A percentile compares a stretch with the other conserved stretches of the same genome.
Conservation (phyloP, 768 basidiomycete genomes). For the Macrolepiota albuminosa region DNA sequence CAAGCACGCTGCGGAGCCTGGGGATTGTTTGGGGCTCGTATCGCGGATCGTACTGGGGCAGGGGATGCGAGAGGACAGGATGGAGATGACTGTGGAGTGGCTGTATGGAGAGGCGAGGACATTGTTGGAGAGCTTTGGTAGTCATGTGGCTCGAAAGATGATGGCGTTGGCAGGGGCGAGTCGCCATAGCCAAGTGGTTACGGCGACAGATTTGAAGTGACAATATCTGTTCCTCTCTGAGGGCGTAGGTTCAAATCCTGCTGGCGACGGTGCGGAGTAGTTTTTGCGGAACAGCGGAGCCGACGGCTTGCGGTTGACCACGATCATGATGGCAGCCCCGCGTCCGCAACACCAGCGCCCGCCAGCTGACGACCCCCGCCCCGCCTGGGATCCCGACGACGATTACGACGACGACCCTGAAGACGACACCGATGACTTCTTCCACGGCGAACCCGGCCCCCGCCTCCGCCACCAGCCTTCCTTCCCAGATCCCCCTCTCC, state of each 20-base stretch:
- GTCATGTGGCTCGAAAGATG: slow-evolving; percentile 57
- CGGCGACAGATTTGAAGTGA: slow-evolving; percentile 64
- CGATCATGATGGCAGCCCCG: slow-evolving; percentile 14
- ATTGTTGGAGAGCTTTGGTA: slow-evolving; percentile 63
- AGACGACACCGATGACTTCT: slow-evolving; percentile 21
- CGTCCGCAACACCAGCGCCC: slow-evolving; percentile 14
- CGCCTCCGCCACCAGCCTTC: slow-evolving; percentile 8
- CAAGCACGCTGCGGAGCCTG: slow-evolving; percentile 14
- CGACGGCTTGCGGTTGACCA: background rate
- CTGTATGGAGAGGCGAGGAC: slow-evolving; percentile 49
- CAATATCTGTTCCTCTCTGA: slow-evolving; percentile 34
- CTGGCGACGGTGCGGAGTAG: background rate
- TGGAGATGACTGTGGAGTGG: slow-evolving; percentile 55
- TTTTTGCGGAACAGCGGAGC: no score
- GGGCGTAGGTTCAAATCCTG: slow-evolving; percentile 36
- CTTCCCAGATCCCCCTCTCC: slow-evolving; percentile 13
- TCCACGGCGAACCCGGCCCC: slow-evolving; percentile 14
- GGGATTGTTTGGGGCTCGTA: slow-evolving; percentile 5
- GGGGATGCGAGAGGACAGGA: background rate
- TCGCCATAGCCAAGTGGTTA: slow-evolving; percentile 67
- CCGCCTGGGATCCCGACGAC: slow-evolving; percentile 15
- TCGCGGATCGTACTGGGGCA: slow-evolving; percentile 11
- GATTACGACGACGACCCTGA: slow-evolving; percentile 15
- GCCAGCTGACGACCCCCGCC: background rate
- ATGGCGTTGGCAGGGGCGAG: background rate